Conservation (phyloP, 108 stramenopile species). For the Fragilaria radians region DNA sequence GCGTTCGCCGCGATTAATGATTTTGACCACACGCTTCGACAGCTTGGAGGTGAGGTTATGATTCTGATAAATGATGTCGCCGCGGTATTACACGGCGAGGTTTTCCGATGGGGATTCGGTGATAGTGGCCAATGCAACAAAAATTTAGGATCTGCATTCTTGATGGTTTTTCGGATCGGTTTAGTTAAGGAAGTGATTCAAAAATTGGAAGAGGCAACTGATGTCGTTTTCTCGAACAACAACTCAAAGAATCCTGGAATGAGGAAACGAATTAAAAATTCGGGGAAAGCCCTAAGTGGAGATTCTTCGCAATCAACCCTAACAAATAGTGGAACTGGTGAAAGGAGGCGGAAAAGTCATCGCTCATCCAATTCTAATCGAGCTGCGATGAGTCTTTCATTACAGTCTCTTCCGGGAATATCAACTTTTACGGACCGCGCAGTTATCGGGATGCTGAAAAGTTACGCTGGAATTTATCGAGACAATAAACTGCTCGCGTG, state of each 20-base stretch:
- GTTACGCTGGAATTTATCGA: conserved; percentile 68
- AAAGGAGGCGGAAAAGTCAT: conserved; percentile 2
- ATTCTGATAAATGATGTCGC: conserved; percentile 94
- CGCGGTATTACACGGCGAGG: conserved; percentile 82
- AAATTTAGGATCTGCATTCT: conserved; percentile 89
- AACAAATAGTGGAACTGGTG: background rate
- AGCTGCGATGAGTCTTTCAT: conserved; percentile 23
- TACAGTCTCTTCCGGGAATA: conserved; percentile 52
- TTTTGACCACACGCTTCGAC: conserved; percentile 68
- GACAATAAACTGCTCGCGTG: conserved; percentile 61
- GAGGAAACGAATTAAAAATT: conserved; percentile 12
- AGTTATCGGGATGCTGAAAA: conserved; percentile 75
- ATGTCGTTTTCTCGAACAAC: conserved; percentile 57
- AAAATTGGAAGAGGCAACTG: conserved; percentile 65
- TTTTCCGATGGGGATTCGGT: conserved; percentile 75
- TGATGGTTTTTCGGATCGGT: conserved; percentile 94
- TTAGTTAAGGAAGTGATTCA: conserved; percentile 63
- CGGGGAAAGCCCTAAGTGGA: background rate
- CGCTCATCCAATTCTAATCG: background rate
- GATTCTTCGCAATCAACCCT: background rate
- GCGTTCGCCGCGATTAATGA: conserved; percentile 89
- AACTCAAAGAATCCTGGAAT: conserved; percentile 13
- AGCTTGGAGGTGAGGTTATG: conserved; percentile 86
- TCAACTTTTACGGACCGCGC: conserved; percentile 72
- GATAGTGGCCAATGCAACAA: conserved; percentile 92